A percentile compares a stretch with the other conserved stretches of the same genome.
phyloP scores from a whole-genome alignment of 805 yeast genomes.

The Barnettozyma wickerhamii region DNA sequence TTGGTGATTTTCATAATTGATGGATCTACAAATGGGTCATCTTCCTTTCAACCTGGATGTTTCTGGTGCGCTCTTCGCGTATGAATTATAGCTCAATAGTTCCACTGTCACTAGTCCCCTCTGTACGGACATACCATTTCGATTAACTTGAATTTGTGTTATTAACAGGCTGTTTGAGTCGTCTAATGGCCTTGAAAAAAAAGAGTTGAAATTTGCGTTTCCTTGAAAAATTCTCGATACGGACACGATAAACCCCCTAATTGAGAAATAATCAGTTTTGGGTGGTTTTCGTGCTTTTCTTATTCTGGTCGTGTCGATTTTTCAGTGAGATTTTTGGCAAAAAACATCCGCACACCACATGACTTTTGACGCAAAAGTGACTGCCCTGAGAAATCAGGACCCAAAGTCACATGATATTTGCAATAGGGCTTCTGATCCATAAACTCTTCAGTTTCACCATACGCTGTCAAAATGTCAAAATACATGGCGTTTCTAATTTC shows the following conservation, averaged over 20 bases:
- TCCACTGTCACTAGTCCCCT: neutral
- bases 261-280: neutral
- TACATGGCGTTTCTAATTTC: no score
- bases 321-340: no score
- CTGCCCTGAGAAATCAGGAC: no score
- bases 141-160: slow-evolving; percentile 5
- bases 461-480: no score
- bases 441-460: no score
- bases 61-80: neutral
- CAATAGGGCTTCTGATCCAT: no score
- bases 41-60: neutral
- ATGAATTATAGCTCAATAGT: no score
- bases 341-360: neutral
- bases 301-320: no score
- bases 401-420: no score
- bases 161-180: slow-evolving; percentile 4
- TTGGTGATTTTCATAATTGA: neutral
- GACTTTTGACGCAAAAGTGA: no score
- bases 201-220: slow-evolving; percentile 3
- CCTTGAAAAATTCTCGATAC: slow-evolving; percentile 2
- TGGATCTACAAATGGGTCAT: no score
- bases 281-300: no score
- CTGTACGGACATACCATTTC: slow-evolving; percentile 10
- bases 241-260: slow-evolving; percentile 3
- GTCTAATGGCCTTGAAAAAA: slow-evolving; percentile 3